A percentile compares a stretch with the other conserved stretches of the same genome.
phyloP scores from a whole-genome alignment of 2,329 filamentous ascomycete genomes.

The Nemania sp. region DNA sequence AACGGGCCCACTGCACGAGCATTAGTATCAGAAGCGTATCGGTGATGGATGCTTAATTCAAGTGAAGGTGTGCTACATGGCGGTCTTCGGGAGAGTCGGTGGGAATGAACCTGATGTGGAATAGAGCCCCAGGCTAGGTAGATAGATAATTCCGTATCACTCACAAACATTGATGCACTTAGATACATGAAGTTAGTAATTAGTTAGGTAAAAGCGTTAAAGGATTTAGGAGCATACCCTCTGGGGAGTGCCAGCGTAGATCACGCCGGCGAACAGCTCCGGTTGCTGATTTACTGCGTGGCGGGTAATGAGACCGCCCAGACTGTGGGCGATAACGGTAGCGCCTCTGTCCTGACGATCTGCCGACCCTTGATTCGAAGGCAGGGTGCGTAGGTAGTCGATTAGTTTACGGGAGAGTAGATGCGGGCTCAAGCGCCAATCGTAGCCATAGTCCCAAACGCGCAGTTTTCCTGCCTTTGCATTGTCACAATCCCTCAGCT shows the following conservation, averaged over 20 bases:
- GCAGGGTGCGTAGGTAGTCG: constrained; percentile 77
- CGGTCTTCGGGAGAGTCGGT: background rate
- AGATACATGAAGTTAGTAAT: constrained; percentile 14
- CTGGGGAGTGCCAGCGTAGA: constrained; percentile 87
- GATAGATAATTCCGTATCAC: constrained; percentile 2
- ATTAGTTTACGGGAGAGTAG: constrained; percentile 79
- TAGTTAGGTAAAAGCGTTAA: background rate
- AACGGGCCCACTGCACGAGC: constrained; percentile 77
- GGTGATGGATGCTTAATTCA: background rate
- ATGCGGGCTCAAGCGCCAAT: constrained; percentile 90
- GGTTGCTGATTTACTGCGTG: constrained; percentile 89
- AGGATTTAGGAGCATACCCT: constrained; percentile 45
- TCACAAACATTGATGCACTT: constrained; percentile 78
- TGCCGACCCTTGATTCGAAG: constrained; percentile 74
- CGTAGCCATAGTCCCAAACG: constrained; percentile 92
- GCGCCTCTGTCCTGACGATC: constrained; percentile 73
- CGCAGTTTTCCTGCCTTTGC: constrained; percentile 76
- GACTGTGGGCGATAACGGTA: constrained; percentile 84
- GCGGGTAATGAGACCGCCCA: constrained; percentile 88
- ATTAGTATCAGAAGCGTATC: constrained; percentile 11
- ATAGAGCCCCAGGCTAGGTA: background rate
- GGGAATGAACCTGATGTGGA: background rate
- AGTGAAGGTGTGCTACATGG: background rate
- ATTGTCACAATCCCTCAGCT: constrained; percentile 79
- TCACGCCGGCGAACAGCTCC: constrained; percentile 84